Base-by-base conservation (phyloP, 305 asterid genomes). In the Salvia sclarea region DNA sequence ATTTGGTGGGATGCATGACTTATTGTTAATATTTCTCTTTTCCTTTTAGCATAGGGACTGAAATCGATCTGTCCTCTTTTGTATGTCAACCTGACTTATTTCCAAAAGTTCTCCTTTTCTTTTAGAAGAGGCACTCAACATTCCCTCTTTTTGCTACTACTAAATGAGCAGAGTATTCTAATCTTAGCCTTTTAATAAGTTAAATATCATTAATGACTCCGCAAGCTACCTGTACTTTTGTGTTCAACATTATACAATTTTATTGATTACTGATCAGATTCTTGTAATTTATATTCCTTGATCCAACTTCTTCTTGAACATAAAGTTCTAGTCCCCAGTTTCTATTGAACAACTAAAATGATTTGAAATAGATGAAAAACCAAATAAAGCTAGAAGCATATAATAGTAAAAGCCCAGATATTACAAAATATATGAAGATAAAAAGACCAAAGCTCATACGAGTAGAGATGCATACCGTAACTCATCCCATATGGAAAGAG, bases 401-500 rank as follows among this genome's bases (percentile, higher is more conserved):
- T 0, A 33, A 13, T 31, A 9, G 73, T 69, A 18, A 57, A 18
- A 6, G 2, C 24, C 17, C 33, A 68, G 11, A 71, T 18, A 10
- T 31, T 25, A 66, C n/a, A 43, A 61, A 53, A 64, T 60, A 47
- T 43, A 60, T 0, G 50, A 54, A 11, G 65, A 57, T 6, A 24
- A 45, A 66, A 71, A 40, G 62, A n/a, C 40, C 25, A 21, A 8
- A 20, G 71, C 12, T 66, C 13, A 28, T 5, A 63, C n/a, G 30
- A 28, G 59, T 68, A 61, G 14, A 45, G 43, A 78, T 30, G 73
- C 85, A 74, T 81, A 92, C 98, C 98, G 96, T 78, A 87, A 62
- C 76, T 93, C 98, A 52, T 93, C 97, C 98, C 98, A 93, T 66
- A 93, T 89, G 67, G 96, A 68, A 73, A 88, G 90, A 71, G 96